A percentile compares a stretch with the other conserved stretches of the same genome.
Evolutionary conservation across 1,284 basidiomycete species (phyloP).

Genomic region (Ceraceosorus guamensis): DNA sequence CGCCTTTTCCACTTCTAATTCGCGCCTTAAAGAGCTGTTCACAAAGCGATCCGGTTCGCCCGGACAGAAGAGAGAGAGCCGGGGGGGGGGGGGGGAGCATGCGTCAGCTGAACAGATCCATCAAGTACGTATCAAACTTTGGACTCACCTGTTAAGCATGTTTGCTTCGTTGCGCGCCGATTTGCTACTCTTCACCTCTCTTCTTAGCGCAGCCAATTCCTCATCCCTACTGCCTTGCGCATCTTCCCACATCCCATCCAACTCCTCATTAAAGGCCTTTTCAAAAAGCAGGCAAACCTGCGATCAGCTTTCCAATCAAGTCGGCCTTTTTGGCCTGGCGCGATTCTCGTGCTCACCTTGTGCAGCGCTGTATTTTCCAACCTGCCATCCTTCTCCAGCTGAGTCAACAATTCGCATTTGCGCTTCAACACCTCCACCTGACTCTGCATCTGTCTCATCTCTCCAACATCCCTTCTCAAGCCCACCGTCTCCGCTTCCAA

Average conservation of each 20-base stretch:
- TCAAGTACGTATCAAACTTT: neutral
- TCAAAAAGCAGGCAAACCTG: no score
- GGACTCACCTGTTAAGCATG: slow-evolving; percentile 2
- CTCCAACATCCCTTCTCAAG: neutral
- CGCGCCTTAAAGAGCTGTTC: slow-evolving; percentile 1
- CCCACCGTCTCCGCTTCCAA: neutral
- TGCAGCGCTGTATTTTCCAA: slow-evolving; percentile 46
- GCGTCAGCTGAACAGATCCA: neutral
- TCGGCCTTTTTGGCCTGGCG: neutral
- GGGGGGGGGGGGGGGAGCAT: neutral
- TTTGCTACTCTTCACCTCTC: slow-evolving; percentile 26
- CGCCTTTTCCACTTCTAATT: slow-evolving; percentile 5
- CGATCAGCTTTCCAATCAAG: no score
- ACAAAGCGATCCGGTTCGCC: no score
- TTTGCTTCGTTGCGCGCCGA: slow-evolving; percentile 16
- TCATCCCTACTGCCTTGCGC: slow-evolving; percentile 31
- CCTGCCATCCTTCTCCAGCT: slow-evolving; percentile 39
- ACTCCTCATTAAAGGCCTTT: slow-evolving; percentile 42
- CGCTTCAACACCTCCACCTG: slow-evolving; percentile 27
- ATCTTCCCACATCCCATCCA: slow-evolving; percentile 40
- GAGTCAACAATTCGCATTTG: slow-evolving; percentile 33
- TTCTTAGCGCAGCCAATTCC: slow-evolving; percentile 26
- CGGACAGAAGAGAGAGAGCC: no score
- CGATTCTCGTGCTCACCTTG: slow-evolving; percentile 13
- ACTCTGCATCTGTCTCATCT: slow-evolving; percentile 9